Conservation (phyloP, 2,329 filamentous ascomycete genomes). For the Neopestalotiopsis clavispora region DNA sequence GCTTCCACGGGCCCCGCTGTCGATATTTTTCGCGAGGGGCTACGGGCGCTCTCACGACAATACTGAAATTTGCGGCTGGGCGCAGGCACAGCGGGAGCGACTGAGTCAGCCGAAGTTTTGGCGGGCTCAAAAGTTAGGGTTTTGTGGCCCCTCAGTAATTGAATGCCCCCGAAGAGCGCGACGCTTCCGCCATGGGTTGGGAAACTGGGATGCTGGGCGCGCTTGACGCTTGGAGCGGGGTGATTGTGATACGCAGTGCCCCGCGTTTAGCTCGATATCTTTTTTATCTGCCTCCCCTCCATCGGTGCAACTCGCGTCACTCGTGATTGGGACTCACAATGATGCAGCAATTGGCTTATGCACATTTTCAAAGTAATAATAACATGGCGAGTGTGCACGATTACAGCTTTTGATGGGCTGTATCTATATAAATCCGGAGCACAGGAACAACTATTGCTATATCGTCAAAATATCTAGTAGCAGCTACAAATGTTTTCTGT, state of each 20-base stretch:
- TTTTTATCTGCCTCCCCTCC: background rate
- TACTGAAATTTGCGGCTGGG: conserved; percentile 9
- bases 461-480: no score
- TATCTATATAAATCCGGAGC: no score
- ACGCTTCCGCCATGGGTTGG: no score
- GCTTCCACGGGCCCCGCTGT: conserved; percentile 13
- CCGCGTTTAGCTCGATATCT: background rate
- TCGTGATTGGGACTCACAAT: no score
- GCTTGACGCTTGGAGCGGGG: conserved; percentile 10
- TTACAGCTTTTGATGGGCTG: background rate
- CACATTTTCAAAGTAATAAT: no score
- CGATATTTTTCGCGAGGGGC: conserved; percentile 17
- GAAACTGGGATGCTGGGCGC: background rate
- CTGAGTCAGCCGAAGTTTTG: conserved; percentile 16
- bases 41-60: background rate
- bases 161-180: background rate
- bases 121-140: conserved; percentile 17
- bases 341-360: no score
- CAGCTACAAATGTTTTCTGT: no score
- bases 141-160: conserved; percentile 17
- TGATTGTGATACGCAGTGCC: conserved; percentile 3
- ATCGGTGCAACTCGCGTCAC: no score
- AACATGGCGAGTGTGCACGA: no score
- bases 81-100: background rate
- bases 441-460: no score